Conservation (phyloP, 257 asterid genomes). For the Solanum ahanhuiri region DNA sequence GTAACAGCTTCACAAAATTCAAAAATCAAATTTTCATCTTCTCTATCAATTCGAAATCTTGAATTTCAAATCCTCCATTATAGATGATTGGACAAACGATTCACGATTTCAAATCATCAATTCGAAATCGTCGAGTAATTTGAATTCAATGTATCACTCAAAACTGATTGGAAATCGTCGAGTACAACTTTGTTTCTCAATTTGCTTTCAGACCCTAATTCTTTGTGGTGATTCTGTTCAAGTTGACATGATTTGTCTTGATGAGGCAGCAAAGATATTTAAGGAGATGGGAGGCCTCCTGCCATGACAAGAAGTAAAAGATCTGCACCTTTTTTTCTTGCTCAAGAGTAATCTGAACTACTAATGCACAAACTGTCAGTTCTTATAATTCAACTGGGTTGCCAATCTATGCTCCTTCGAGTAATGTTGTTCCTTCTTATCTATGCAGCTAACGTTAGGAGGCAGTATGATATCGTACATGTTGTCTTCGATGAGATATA, state of each 20-base stretch:
- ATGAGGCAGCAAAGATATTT: conserved; percentile 88
- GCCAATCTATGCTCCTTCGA: neutral
- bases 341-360: neutral
- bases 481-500: conserved; percentile 88
- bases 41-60: too few relatives aligned
- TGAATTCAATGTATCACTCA: too few relatives aligned
- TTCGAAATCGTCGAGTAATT: too few relatives aligned
- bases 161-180: too few relatives aligned
- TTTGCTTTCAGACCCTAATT: neutral
- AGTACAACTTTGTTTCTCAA: neutral
- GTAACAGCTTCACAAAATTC: too few relatives aligned
- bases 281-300: conserved; percentile 69
- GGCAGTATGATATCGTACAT: conserved; percentile 83
- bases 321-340: neutral
- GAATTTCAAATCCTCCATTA: too few relatives aligned
- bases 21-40: too few relatives aligned
- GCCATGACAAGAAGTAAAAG: conserved; percentile 81
- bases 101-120: too few relatives aligned
- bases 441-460: conserved; percentile 76
- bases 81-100: too few relatives aligned
- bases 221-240: conserved; percentile 7
- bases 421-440: neutral
- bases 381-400: neutral
- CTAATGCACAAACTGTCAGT: neutral
- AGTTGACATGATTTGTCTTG: conserved; percentile 90